A percentile compares a stretch with the other conserved stretches of the same genome.
Evolutionary conservation across 441 rosid genomes (phyloP).

Genomic region (Aleurites moluccanus): DNA sequence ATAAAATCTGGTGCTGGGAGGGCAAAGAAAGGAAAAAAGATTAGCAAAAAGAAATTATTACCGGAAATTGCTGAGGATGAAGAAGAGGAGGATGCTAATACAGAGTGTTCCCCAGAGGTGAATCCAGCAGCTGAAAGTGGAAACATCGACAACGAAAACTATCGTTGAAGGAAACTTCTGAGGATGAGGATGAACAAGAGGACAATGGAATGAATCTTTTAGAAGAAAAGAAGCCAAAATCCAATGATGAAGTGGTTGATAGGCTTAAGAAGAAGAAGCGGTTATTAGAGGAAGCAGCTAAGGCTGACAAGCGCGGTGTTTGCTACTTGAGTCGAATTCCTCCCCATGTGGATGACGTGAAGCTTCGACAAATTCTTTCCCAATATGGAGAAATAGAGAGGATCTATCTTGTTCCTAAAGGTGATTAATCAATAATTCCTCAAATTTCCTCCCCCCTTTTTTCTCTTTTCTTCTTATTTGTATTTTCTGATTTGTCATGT

Average conservation of each 20-base stretch:
- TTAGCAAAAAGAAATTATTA: slow-evolving; percentile 9
- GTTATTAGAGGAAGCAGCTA: slow-evolving; percentile 51
- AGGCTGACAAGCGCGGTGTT: slow-evolving; percentile 66
- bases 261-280: slow-evolving; percentile 30
- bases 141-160: neutral
- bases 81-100: slow-evolving; percentile 6
- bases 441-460: neutral
- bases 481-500: neutral
- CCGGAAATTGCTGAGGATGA: neutral
- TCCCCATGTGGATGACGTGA: slow-evolving; percentile 85
- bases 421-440: slow-evolving; percentile 30
- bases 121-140: slow-evolving; percentile 9
- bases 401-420: slow-evolving; percentile 84
- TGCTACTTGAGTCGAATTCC: slow-evolving; percentile 90
- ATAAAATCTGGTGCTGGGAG: neutral
- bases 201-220: neutral
- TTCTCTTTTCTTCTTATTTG: neutral
- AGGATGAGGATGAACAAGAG: slow-evolving; percentile 15
- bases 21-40: slow-evolving; percentile 14
- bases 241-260: neutral
- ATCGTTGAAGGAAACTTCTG: slow-evolving; percentile 3
- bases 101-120: slow-evolving; percentile 1
- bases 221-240: slow-evolving; percentile 10
- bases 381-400: slow-evolving; percentile 75
- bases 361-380: slow-evolving; percentile 75